Base-by-base conservation (phyloP, 441 rosid species). In the Populus hybrid region DNA sequence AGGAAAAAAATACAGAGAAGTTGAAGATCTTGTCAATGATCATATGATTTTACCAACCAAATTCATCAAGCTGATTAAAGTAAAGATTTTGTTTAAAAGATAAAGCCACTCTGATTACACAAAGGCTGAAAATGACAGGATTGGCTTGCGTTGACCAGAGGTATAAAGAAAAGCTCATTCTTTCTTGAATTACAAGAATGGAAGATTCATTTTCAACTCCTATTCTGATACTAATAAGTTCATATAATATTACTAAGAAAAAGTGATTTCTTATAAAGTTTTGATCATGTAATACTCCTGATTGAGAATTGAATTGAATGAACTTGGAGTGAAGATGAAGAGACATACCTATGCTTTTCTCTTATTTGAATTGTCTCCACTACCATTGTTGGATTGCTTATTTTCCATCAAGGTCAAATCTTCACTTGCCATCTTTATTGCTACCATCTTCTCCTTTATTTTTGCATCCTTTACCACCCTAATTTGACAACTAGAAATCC, bases 301-400 rank as follows among this genome's bases (percentile, higher is more conserved):
- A 19, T 64, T 5, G 34, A 70, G 70, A 36, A 66, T 40, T 61
- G 3, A 46, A 34, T 7, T 53, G 7, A 78, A 53, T 50, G 67
- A 34, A 46, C 36, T 24, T 46, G 24, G 59, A 59, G 63, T 53
- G 57, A 65, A 69, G 35, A 73, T 36, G 67, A 7, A 53, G 76
- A 30, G 26, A 75, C 85, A 35, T 67, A 88, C 91, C 90, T 86
- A 83, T 75, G 79, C 57, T 79, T 88, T 85, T 79, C 90, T 86
- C 85, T 85, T 86, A 76, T 75, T 84, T 34, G 73, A 34, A 70
- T 71, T 73, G 26, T 30, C 66, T 28, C 70, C 14, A 42, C 50
- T 50, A 38, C 70, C 74, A 7, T 66, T 7, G 63, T 26, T 18
- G 36, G 67, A 42, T 50, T 80, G 76, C 71, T 59, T 46, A 24